Evolutionary conservation across 495 filamentous ascomycete genomes (phyloP).

Genomic region (Talaromyces liani): DNA sequence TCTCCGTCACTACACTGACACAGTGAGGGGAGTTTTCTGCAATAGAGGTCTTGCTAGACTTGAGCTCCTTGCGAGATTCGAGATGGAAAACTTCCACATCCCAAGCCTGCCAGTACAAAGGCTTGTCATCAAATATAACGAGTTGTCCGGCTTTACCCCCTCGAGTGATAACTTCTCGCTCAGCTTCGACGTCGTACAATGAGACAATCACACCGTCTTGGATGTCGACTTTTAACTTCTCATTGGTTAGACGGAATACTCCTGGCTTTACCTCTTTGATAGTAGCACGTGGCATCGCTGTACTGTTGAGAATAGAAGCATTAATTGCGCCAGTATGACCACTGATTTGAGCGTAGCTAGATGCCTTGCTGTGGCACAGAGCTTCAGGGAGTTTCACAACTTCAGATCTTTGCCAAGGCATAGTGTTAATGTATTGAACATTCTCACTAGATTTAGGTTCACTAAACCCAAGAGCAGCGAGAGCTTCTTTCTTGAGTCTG

Average conservation of each 20-base stretch:
- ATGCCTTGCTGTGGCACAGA: slow-evolving; percentile 17
- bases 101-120: slow-evolving; percentile 98
- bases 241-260: slow-evolving; percentile 71
- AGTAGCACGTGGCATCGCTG: slow-evolving; percentile 43
- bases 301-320: slow-evolving; percentile 40
- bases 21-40: slow-evolving; percentile 65
- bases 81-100: slow-evolving; percentile 96
- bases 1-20: slow-evolving; percentile 72
- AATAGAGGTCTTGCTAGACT: slow-evolving; percentile 56
- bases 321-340: slow-evolving; percentile 40
- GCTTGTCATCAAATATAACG: slow-evolving; percentile 96
- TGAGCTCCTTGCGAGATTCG: slow-evolving; percentile 71
- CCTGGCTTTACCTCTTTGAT: slow-evolving; percentile 59
- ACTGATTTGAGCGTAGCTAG: slow-evolving; percentile 40
- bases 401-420: slow-evolving; percentile 74
- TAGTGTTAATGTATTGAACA: slow-evolving; percentile 63
- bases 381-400: slow-evolving; percentile 52
- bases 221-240: slow-evolving; percentile 62
- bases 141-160: slow-evolving; percentile 82
- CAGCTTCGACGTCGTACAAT: slow-evolving; percentile 59
- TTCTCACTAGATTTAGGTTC: slow-evolving; percentile 22
- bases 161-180: slow-evolving; percentile 71
- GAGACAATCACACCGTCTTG: slow-evolving; percentile 73
- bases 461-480: slow-evolving; percentile 55
- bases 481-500: slow-evolving; percentile 60